Evolutionary conservation across 768 basidiomycete species (phyloP).

Genomic region (Stropharia rugosoannulata): DNA sequence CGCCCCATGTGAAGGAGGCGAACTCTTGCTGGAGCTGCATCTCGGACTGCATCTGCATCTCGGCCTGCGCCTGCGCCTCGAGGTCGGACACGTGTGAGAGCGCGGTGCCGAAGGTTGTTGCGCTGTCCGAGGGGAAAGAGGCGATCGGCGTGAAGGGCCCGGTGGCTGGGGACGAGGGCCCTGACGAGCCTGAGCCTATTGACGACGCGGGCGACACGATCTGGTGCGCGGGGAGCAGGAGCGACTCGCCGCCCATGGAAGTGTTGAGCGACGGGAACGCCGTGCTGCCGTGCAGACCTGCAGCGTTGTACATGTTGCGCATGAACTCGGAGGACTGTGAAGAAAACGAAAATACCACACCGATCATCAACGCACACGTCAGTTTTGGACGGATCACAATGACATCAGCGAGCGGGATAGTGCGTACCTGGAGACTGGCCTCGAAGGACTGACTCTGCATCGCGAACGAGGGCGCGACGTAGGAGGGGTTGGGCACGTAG

Average conservation of each 20-base stretch:
- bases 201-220: conserved; percentile 53
- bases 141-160: conserved; percentile 51
- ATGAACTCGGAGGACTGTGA: conserved; percentile 49
- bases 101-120: background rate
- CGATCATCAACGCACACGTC: background rate
- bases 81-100: conserved; percentile 15
- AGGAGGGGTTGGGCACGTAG: conserved; percentile 44
- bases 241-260: conserved; percentile 20
- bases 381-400: background rate
- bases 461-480: conserved; percentile 36
- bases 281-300: conserved; percentile 19
- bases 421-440: conserved; percentile 45
- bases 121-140: conserved; percentile 16
- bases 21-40: conserved; percentile 40
- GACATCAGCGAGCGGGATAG: conserved; percentile 4
- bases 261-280: conserved; percentile 44
- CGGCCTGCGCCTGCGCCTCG: conserved; percentile 29
- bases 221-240: conserved; percentile 40
- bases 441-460: conserved; percentile 37
- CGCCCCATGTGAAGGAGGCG: conserved; percentile 36
- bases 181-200: conserved; percentile 43
- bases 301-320: conserved; percentile 44
- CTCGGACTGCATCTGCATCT: conserved; percentile 37
- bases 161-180: conserved; percentile 49
- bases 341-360: background rate